Conservation (phyloP, 2,329 filamentous ascomycete genomes). For the Aspergillus hiratsukae region DNA sequence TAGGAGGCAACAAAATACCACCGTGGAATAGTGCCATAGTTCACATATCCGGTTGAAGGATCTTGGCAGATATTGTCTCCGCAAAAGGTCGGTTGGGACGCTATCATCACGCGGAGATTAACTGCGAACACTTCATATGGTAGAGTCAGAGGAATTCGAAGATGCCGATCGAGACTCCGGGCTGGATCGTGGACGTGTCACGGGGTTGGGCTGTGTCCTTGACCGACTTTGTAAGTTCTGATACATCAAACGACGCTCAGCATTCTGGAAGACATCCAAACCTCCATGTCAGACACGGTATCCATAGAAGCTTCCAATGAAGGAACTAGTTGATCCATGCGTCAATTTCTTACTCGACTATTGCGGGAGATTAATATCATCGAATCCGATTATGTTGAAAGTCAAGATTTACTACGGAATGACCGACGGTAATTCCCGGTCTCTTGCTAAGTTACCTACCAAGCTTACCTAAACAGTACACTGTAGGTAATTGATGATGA, state of each 20-base stretch:
- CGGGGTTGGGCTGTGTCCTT: conserved; percentile 6
- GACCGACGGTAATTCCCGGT: no score
- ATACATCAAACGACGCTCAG: not conserved
- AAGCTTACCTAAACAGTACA: not conserved
- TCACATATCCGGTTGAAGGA: not conserved
- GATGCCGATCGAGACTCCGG: not conserved
- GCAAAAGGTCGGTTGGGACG: not conserved
- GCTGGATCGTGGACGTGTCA: conserved; percentile 4
- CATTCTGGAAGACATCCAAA: not conserved
- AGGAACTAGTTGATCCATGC: not conserved
- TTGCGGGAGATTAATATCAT: not conserved
- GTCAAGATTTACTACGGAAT: not conserved
- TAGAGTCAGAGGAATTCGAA: no score
- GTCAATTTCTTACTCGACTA: not conserved
- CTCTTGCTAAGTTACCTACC: no score
- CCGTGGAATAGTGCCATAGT: no score
- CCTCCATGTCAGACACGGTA: not conserved
- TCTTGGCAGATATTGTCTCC: not conserved
- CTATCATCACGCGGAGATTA: conserved; percentile 7
- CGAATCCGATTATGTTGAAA: not conserved
- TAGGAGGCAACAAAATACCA: not conserved
- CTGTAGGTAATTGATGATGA: not conserved
- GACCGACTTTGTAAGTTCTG: conserved; percentile 6
- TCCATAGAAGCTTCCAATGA: not conserved
- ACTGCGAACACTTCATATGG: not conserved